Base-by-base conservation (phyloP, 106 monocot species). In the Triglochin maritima region DNA sequence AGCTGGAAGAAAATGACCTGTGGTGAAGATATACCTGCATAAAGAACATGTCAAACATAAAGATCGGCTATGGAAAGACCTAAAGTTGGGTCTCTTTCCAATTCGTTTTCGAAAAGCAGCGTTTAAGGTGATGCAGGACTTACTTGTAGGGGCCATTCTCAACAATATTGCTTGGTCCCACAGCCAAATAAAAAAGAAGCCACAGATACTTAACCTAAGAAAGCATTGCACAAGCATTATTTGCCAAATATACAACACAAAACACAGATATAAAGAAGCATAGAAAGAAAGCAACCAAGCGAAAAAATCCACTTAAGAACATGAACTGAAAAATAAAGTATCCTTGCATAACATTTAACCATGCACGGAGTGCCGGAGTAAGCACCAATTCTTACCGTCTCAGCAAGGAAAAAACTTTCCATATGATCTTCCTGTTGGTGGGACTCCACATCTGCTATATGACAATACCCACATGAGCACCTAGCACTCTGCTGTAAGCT, bases 401-500 rank as follows among this genome's bases (percentile, higher is more conserved):
- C 96, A 55, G 96, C 85, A 82, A 96, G 96, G 66, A 96, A 96
- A 67, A 96, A 96, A 71, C 96, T 96, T 83, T 96, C 96, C 96
- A 96, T 96, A 62, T 91, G 96, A 54, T 96, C 96, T 67, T 91
- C 88, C 74, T 88, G 91, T 68, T 85, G 67, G 74, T 96, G 96
- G 52, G 90, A 81, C 69, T 96, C 95, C 16, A 96, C 95, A 72
- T 96, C 95, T 53, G 78, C 77, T 70, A 96, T 96, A 69, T 91
- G 96, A 72, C 96, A 96, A 78, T 96, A 96, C 48, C 96, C 96
- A 73, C 96, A 96, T 47, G 96, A 83, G 56, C 96, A 96, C 56
- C 78, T 68, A 9, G 96, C 85, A 69, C 91, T 85, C 77, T 91
- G 88, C 69, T 96, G 90, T 77, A 96, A 71, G 72, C 96, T 96